Evolutionary conservation across 306 rosid genomes (phyloP), one percentile per base, ranked within the genome.

Genomic region (Alnus glutinosa): DNA sequence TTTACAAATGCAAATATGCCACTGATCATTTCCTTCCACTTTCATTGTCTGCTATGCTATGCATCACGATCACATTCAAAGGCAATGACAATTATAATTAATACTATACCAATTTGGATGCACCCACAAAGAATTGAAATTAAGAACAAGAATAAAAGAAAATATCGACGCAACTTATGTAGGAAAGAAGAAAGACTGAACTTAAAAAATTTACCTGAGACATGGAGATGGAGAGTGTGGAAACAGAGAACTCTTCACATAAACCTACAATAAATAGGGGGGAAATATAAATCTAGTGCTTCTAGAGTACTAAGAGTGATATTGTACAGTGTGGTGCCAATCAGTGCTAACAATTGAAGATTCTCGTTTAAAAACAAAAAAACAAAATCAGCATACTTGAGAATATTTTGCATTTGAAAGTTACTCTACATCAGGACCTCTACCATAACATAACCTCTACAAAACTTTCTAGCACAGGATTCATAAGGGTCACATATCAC

Each of bases 181-280:
- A 75, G 44, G 1, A 74, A 78, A 34, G 13, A 72, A 52, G 3
- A 74, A 78, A 75, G 10, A n/a, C 15, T n/a, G 34, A 32, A 47
- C 50, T 46, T 52, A 19, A 44, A 62, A 36, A 57, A 2, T 16
- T 80, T 89, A 92, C 98, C 75, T 92, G 55, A 94, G 90, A 82
- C 77, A 84, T 44, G 90, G 30, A n/a, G 97, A 71, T 78, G 97
- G 95, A 67, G 98, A 94, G 79, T 92, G 90, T 3, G 97, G 97
- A 81, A 91, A 94, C 23, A 73, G 39, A 74, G 83, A 67, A 72
- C 98, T 92, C 92, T 92, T 94, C 78, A 91, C 97, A 75, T 91
- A 94, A 66, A 62, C 97, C 98, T 94, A 57, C 83, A 87, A 73
- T 55, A 75, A 74, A 75, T 85, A 48, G 5, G 4, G 11, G 32